phyloP scores from a whole-genome alignment of 768 basidiomycete species.

The Boletus sp. region DNA sequence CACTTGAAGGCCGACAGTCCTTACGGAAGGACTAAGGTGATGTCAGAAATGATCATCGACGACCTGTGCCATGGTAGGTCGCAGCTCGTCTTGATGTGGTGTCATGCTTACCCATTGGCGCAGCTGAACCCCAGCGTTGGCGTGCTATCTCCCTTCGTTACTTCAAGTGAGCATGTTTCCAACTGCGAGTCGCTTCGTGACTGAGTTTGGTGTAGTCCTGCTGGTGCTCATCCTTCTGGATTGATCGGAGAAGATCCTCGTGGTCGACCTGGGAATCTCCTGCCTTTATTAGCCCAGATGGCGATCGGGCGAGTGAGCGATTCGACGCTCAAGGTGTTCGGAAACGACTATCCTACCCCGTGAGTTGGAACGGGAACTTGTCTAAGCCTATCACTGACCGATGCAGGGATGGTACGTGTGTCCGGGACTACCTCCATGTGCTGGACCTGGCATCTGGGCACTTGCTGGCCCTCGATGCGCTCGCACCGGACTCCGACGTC shows the following conservation, averaged over 20 bases:
- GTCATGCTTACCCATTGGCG: constrained; percentile 6
- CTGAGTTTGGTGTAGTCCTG: constrained; percentile 58
- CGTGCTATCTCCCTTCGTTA: constrained; percentile 86
- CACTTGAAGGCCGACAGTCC: constrained; percentile 85
- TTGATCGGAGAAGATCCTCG: constrained; percentile 94
- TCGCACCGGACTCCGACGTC: constrained; percentile 51
- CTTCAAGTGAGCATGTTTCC: constrained; percentile 76
- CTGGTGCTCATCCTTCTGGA: constrained; percentile 97
- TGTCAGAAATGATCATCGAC: constrained; percentile 86
- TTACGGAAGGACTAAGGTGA: constrained; percentile 95
- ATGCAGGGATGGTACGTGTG: constrained; percentile 88
- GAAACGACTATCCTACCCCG: constrained; percentile 95
- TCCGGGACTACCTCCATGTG: constrained; percentile 93
- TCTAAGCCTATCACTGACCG: background rate
- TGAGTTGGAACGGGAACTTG: constrained; percentile 34
- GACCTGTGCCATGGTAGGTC: constrained; percentile 77
- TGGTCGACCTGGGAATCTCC: constrained; percentile 90
- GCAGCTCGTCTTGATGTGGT: background rate
- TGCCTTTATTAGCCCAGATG: constrained; percentile 93
- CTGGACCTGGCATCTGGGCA: constrained; percentile 96
- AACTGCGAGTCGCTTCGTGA: background rate
- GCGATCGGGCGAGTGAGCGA: constrained; percentile 84
- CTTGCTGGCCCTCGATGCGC: constrained; percentile 83
- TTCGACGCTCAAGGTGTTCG: constrained; percentile 76
- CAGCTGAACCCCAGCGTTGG: constrained; percentile 72